A percentile compares a stretch with the other conserved stretches of the same genome.
Conservation (phyloP, 176 grass and related monocot genomes). For the Luzula sylvatica region DNA sequence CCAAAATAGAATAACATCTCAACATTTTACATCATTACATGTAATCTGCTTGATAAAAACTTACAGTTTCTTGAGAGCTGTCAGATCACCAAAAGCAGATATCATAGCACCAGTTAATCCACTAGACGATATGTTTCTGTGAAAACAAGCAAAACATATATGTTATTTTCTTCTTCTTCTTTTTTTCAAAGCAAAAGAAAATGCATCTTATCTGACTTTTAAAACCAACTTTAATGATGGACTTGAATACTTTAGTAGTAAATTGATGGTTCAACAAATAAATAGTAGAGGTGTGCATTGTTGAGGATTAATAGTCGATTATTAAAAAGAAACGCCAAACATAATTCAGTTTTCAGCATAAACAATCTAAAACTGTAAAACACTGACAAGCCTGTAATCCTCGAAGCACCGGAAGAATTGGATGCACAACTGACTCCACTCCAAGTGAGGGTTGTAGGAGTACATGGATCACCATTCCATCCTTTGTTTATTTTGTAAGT, state of each 20-base stretch:
- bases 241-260: too few species aligned
- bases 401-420: background rate
- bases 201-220: background rate
- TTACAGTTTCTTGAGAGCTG: background rate
- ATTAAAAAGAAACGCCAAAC: background rate
- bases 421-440: background rate
- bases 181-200: too few species aligned
- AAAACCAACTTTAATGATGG: too few species aligned
- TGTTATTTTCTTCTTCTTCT: too few species aligned
- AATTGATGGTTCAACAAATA: too few species aligned
- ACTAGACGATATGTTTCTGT: constrained; percentile 2
- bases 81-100: background rate
- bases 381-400: constrained; percentile 4
- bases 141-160: background rate
- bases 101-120: constrained; percentile 22
- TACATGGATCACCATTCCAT: constrained; percentile 16
- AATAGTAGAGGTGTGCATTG: too few species aligned
- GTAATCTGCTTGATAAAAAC: background rate
- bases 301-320: too few species aligned
- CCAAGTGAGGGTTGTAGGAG: background rate
- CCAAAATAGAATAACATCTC: background rate
- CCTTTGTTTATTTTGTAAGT: background rate
- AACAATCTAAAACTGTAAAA: background rate
- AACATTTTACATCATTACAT: background rate
- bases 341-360: background rate